Evolutionary conservation across 176 grass and related monocot species (phyloP).

Genomic region (Alloteropsis semialata): DNA sequence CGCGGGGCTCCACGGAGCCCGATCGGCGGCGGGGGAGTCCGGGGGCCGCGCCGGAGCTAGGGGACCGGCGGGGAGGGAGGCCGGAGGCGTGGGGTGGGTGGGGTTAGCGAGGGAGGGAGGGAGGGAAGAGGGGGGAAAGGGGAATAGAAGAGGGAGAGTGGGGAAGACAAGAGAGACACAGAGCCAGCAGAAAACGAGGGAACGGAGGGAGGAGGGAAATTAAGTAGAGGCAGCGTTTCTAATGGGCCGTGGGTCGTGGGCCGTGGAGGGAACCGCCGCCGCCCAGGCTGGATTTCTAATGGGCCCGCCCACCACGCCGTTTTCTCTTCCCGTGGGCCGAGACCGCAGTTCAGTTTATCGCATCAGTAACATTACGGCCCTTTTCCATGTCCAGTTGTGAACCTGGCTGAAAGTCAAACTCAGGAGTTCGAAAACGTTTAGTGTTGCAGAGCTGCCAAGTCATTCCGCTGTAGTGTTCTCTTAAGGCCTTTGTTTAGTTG

Average conservation of each 20-base stretch:
- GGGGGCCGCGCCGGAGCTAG: slow-evolving; percentile 13
- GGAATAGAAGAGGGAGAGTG: slow-evolving; percentile 8
- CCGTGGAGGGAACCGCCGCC: neutral
- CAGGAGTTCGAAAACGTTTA: no score
- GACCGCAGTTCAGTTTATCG: no score
- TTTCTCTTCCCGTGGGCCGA: neutral
- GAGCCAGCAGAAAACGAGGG: slow-evolving; percentile 57
- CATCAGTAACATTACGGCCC: no score
- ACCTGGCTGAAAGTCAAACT: no score
- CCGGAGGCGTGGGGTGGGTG: no score
- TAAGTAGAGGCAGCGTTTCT: no score
- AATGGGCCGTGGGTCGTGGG: slow-evolving; percentile 7
- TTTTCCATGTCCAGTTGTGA: no score
- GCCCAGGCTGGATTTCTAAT: neutral
- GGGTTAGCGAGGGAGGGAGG: no score
- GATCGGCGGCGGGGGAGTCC: neutral
- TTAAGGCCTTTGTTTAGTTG: no score
- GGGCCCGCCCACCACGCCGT: neutral
- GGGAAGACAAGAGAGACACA: slow-evolving; percentile 34
- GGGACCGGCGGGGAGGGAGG: neutral
- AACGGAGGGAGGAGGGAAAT: slow-evolving; percentile 54
- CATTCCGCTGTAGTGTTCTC: no score
- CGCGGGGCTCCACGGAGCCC: neutral
- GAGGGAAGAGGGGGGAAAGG: neutral
- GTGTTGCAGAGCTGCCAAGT: no score